Evolutionary conservation across 495 filamentous ascomycete species (phyloP), one percentile per base, ranked within the genome.

Genomic region (Penicillium silybi): DNA sequence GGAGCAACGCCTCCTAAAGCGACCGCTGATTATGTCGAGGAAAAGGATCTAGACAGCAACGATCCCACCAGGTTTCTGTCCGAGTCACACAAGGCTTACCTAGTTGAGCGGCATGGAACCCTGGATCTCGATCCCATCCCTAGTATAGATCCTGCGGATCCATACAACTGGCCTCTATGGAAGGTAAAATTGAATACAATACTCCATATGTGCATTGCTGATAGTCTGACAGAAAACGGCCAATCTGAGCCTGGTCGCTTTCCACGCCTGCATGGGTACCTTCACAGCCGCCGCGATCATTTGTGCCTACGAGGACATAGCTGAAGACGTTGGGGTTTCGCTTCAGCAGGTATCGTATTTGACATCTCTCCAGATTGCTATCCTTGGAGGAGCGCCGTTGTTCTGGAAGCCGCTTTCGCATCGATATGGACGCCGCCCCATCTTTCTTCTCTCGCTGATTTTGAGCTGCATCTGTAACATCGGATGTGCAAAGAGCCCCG

Each of bases 261-360:
- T 81, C 56, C 78, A 83, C 48, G 79, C 78, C 9, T 74, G 69
- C 47, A 81, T 82, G 77, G 68, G 77, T 7, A 83, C 80, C 6
- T 81, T 83, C 57, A 80, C 67, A 1, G 80, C 80, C 0, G 72
- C 78, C 1, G 62, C 65, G 19, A 80, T 82, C 48, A 80, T 80
- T 41, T 73, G 75, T 6, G 80, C 77, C 23, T 83, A 77, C 51
- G 66, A 69, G 47, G 46, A 69, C 20, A 76, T 82, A 35, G 62
- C 77, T 7, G 51, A 61, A 6, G 76, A 79, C 26, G 45, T 82
- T 17, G 63, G 59, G 4, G 64, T 74, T 8, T 69, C 70, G 11
- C 38, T 83, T 2, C 73, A 74, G 38, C 61, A 58, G 9, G 71
- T 72, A 15, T 75, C 72, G 26, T 82, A 83, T 48, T 65, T 82